Percentiles rank a stretch among this genome's conserved stretches.
These are phyloP conservation scores for Cladorrhinum sp. DNA, from an alignment of 2,329 filamentous ascomycete species.

Conservation along the genomic window DNA sequence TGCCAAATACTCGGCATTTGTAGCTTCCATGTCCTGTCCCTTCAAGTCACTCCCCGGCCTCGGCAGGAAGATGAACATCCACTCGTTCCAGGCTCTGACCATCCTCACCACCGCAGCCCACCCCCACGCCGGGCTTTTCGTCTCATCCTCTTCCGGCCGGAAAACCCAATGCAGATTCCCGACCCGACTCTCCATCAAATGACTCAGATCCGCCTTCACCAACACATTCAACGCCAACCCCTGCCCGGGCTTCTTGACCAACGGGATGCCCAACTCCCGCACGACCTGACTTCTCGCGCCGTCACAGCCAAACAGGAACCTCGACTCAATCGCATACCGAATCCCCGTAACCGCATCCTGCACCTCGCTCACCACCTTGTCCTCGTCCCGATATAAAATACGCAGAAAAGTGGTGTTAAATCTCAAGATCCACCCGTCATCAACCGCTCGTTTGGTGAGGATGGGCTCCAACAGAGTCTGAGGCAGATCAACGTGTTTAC, in stretches of 20 bases:
- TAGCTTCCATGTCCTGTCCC: slow-evolving; percentile 37
- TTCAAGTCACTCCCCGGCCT: slow-evolving; percentile 36
- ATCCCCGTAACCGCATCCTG: slow-evolving; percentile 24
- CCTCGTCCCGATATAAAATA: slow-evolving; percentile 30
- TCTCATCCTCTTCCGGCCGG: slow-evolving; percentile 47
- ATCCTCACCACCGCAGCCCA: slow-evolving; percentile 53
- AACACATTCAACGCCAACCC: slow-evolving; percentile 42
- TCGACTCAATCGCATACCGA: slow-evolving; percentile 44
- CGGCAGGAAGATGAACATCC: slow-evolving; percentile 56
- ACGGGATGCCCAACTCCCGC: slow-evolving; percentile 35
- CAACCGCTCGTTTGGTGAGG: slow-evolving; percentile 40
- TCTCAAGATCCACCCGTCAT: slow-evolving; percentile 39
- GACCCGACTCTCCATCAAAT: slow-evolving; percentile 47
- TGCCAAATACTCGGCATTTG: slow-evolving; percentile 44
- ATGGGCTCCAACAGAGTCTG: slow-evolving; percentile 49
- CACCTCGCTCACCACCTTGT: slow-evolving; percentile 27
- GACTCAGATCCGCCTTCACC: slow-evolving; percentile 46
- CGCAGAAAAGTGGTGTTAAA: slow-evolving; percentile 41
- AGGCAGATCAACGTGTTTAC: slow-evolving; percentile 43
- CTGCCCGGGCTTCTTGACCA: slow-evolving; percentile 33
- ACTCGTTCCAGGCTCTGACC: slow-evolving; percentile 63
- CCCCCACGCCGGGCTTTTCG: slow-evolving; percentile 48
- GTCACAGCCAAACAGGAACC: slow-evolving; percentile 60
- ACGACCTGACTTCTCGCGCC: slow-evolving; percentile 42
- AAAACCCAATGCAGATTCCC: slow-evolving; percentile 62